Percentiles rank a stretch among this genome's conserved stretches.
These are phyloP conservation scores for Xerocomellus dryophilus DNA, from an alignment of 768 basidiomycete species.

Conservation along the genomic window DNA sequence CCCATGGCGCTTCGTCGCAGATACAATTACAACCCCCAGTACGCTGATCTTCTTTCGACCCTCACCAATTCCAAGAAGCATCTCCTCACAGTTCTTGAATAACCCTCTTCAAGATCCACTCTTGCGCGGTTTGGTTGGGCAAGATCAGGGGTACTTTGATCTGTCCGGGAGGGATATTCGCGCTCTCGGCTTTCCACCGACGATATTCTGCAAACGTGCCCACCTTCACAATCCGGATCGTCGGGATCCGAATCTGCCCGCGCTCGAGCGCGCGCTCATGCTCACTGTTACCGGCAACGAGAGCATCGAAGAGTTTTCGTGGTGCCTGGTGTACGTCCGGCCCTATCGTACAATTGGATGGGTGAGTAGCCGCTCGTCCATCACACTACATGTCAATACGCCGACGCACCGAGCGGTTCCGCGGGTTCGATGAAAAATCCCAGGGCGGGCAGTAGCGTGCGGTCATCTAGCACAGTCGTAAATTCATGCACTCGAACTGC, in stretches of 20 bases:
- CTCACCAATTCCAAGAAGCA: no score
- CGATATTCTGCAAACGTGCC: slow-evolving; percentile 18
- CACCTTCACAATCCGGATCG: slow-evolving; percentile 18
- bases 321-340: neutral
- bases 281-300: neutral
- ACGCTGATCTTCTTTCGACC: no score
- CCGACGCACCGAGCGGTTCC: slow-evolving; percentile 8
- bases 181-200: slow-evolving; percentile 1
- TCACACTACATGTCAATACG: no score
- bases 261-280: neutral
- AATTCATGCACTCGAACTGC: slow-evolving; percentile 13
- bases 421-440: slow-evolving; percentile 17
- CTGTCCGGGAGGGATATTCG: slow-evolving; percentile 3
- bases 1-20: no score
- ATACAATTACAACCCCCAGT: no score
- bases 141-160: slow-evolving; percentile 15
- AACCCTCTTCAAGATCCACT: slow-evolving; percentile 19
- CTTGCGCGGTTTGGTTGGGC: neutral
- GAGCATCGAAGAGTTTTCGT: slow-evolving; percentile 9
- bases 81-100: slow-evolving; percentile 7
- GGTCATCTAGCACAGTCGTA: slow-evolving; percentile 15
- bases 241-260: slow-evolving; percentile 8
- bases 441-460: neutral
- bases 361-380: neutral
- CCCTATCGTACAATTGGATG: neutral